Conservation (phyloP, 768 basidiomycete genomes). For the Hortiboletus flavorubellus region DNA sequence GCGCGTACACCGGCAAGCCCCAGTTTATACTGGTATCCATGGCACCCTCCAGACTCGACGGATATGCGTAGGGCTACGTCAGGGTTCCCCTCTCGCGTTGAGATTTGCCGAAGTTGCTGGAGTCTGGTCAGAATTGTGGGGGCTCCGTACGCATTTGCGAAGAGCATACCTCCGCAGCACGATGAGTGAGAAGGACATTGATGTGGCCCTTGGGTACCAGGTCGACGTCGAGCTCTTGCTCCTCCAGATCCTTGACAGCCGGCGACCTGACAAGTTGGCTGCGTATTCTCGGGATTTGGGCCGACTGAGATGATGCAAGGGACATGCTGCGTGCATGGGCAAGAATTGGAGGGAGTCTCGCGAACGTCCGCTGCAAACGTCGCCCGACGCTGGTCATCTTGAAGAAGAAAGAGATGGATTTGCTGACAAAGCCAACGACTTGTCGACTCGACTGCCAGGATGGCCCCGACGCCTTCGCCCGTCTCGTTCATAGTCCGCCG, state of each 20-base stretch:
- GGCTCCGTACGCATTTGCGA: background rate
- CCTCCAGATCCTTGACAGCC: constrained; percentile 49
- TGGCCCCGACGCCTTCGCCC: constrained; percentile 35
- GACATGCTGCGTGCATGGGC: constrained; percentile 2
- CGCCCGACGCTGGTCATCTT: constrained; percentile 1
- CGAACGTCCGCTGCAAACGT: too few species aligned
- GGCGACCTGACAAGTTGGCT: constrained; percentile 51
- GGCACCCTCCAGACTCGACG: constrained; percentile 94
- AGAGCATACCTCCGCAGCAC: constrained; percentile 66
- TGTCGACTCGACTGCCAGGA: constrained; percentile 1
- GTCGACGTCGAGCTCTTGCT: constrained; percentile 63
- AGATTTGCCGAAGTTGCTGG: constrained; percentile 75
- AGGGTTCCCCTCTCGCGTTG: constrained; percentile 58
- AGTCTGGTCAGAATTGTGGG: background rate
- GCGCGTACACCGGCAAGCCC: constrained; percentile 60
- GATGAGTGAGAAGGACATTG: constrained; percentile 59
- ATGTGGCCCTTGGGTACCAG: constrained; percentile 52
- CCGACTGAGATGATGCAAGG: constrained; percentile 19
- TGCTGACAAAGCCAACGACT: constrained; percentile 7
- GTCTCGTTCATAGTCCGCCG: constrained; percentile 86
- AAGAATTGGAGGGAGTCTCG: background rate
- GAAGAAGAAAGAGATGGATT: too few species aligned
- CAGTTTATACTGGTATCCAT: constrained; percentile 97
- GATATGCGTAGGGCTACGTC: constrained; percentile 72
- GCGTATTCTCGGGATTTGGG: constrained; percentile 42